Evolutionary conservation across 345 rosid genomes (phyloP).

Genomic region (Ricinus communis): DNA sequence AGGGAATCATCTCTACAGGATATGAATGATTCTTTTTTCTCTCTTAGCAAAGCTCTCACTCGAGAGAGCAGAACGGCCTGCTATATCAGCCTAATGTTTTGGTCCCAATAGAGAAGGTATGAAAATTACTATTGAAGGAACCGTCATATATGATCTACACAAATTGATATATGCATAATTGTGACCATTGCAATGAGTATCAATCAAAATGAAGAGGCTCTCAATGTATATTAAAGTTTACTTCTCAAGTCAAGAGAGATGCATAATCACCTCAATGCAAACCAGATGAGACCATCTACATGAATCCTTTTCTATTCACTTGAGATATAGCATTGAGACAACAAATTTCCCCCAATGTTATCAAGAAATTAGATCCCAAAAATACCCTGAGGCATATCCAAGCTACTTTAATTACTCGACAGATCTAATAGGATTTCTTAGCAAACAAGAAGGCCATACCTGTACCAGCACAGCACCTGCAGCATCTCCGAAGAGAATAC

Average conservation of each 20-base stretch:
- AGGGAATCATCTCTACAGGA: too few relatives aligned
- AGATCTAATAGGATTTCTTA: not conserved
- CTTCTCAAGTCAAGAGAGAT: not conserved
- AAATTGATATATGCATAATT: not conserved
- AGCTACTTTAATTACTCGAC: not conserved
- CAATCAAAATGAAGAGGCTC: not conserved
- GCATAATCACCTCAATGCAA: not conserved
- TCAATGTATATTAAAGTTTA: not conserved
- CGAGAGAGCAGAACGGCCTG: not conserved
- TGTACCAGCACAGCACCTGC: conserved; percentile 96
- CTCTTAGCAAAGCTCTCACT: not conserved
- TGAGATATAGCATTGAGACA: not conserved
- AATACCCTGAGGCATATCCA: not conserved
- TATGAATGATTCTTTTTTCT: not conserved
- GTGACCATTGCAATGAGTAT: not conserved
- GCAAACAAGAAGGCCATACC: conserved; percentile 38
- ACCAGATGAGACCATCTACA: not conserved
- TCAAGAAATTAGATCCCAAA: conserved; percentile 3
- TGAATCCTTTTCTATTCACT: not conserved
- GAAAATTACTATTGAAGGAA: not conserved
- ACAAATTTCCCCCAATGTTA: not conserved
- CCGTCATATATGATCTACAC: not conserved
- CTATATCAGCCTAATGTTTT: not conserved
- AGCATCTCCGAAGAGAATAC: conserved; percentile 94
- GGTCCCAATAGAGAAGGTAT: not conserved